Evolutionary conservation across 2,329 filamentous ascomycete genomes (phyloP), one percentile per base, ranked within the genome.

Genomic region (Didymellaceae sp.): DNA sequence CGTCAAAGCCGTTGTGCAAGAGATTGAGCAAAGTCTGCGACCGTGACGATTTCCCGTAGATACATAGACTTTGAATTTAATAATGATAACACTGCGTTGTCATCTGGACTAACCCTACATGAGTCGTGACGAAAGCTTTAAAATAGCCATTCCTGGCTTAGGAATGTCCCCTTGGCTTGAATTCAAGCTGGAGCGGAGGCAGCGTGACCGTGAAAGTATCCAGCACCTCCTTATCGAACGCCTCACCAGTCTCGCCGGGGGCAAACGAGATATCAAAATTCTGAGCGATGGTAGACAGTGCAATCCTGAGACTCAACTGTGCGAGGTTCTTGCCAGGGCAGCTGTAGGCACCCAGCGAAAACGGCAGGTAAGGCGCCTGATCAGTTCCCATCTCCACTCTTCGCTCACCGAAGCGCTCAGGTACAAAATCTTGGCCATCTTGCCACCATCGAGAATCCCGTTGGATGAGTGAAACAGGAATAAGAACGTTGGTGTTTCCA

Each of bases 301-400:
- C 43, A 22, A 45, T 58, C 5, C 63, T 52, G 20, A 63, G 44
- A 34, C 53, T 59, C 25, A 61, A 14, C 11, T 55, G 48, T 11
- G 60, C 63, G 13, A 66, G 46, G 6, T 54, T 61, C 26, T 62
- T 62, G 1, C 62, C 62, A 8, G 59, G 52, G 39, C 61, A 66
- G 20, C 33, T 52, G 37, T 59, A 56, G 4, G 47, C 45, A 6
- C 56, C 51, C 13, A 53, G 14, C 5, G 47, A 54, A 26, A 62
- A 63, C 1, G 59, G 55, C 18, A 59, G 13, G 28, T 50, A 63
- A 13, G 58, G 56, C 14, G 54, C 46, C 14, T 52, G 31, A 14
- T 58, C 52, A 5, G 60, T 63, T 21, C 45, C 44, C 56, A 59
- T 54, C 43, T 61, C 58, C 26, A 4, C n/a, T 10, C 43, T 35